These are phyloP conservation scores for Microstegium vimineum DNA, from an alignment of 176 grass and related monocot genomes.

Conservation along the genomic window DNA sequence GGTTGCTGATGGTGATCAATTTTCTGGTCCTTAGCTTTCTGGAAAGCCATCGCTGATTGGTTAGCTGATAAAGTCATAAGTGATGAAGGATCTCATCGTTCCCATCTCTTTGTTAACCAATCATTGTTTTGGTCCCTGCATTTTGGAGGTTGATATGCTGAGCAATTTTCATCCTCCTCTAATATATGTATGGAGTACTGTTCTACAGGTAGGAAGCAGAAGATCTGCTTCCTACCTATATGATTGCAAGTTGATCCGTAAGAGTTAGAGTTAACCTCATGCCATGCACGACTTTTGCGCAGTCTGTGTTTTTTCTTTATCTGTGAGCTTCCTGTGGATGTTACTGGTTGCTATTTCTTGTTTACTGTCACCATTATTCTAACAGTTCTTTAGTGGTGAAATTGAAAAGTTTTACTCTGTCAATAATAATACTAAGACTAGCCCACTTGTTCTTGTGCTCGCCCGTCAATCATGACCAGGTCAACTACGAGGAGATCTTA, in stretches of 20 bases:
- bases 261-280: background rate
- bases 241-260: background rate
- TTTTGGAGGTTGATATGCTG: conserved; percentile 1
- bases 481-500: background rate
- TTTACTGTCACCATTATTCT: background rate
- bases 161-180: conserved; percentile 13
- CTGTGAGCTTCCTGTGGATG: background rate
- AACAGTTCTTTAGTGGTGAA: background rate
- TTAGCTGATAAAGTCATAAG: conserved; percentile 6
- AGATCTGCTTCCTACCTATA: background rate
- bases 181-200: conserved; percentile 13
- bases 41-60: background rate
- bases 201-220: background rate
- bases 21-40: conserved; percentile 1
- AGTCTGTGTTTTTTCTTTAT: conserved; percentile 25
- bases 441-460: background rate
- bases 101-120: conserved; percentile 24
- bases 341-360: background rate
- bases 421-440: conserved; percentile 1
- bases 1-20: background rate
- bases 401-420: background rate
- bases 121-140: conserved; percentile 26
- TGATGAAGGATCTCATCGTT: conserved; percentile 4
- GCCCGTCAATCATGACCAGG: conserved; percentile 24
- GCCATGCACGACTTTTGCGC: background rate